Conservation (phyloP, 2,329 filamentous ascomycete genomes). For the Escovopsis sp. region DNA sequence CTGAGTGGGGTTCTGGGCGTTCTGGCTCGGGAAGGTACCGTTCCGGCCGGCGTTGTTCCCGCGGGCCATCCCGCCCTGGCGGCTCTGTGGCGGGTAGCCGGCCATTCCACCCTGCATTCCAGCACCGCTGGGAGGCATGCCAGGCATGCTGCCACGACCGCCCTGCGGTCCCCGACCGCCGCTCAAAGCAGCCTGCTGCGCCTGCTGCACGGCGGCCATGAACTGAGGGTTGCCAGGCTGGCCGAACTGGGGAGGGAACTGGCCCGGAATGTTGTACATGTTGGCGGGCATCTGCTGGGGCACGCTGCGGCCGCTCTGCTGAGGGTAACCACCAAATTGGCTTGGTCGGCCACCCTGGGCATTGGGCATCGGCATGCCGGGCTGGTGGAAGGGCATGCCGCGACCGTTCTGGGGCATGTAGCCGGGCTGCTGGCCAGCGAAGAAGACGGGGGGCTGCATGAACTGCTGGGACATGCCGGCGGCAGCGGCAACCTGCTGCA, state of each 20-base stretch:
- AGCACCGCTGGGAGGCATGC: conserved; percentile 51
- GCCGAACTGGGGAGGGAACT: conserved; percentile 67
- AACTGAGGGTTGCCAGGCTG: conserved; percentile 68
- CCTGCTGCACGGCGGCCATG: conserved; percentile 71
- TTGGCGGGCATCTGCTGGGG: conserved; percentile 78
- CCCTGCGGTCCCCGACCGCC: conserved; percentile 52
- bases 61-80: conserved; percentile 34
- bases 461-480: conserved; percentile 76
- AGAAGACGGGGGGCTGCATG: conserved; percentile 88
- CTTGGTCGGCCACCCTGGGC: conserved; percentile 70
- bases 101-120: conserved; percentile 30
- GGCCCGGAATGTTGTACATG: conserved; percentile 67
- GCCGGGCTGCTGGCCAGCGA: conserved; percentile 62
- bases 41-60: conserved; percentile 26
- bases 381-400: conserved; percentile 51
- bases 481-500: conserved; percentile 90
- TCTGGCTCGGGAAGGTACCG: conserved; percentile 31
- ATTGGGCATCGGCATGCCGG: conserved; percentile 49
- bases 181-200: conserved; percentile 43
- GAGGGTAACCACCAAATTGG: conserved; percentile 73
- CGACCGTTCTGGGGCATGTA: conserved; percentile 51
- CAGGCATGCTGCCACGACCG: conserved; percentile 58
- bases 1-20: conserved; percentile 25
- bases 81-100: conserved; percentile 41
- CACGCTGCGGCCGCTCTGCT: conserved; percentile 74